Percentiles rank a stretch among this genome's conserved stretches.
Conservation (phyloP, 2,329 filamentous ascomycete genomes). For the Ceratocystis destructans region DNA sequence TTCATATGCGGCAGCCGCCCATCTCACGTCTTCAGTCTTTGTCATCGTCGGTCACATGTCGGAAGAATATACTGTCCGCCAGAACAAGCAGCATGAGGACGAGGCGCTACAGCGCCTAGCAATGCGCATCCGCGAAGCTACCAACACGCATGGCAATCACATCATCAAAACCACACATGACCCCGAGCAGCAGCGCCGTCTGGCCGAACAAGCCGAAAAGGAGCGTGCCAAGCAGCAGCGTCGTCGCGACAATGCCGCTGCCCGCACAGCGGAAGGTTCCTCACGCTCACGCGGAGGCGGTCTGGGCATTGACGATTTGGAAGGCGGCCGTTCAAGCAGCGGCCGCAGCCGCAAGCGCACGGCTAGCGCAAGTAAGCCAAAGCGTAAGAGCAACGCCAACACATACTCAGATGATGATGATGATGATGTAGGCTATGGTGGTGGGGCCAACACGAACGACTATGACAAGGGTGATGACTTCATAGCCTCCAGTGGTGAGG, state of each 20-base stretch:
- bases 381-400: conserved; percentile 48
- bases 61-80: conserved; percentile 54
- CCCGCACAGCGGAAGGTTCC: conserved; percentile 45
- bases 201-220: conserved; percentile 61
- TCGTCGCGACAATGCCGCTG: conserved; percentile 52
- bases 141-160: conserved; percentile 44
- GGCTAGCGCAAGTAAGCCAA: conserved; percentile 34
- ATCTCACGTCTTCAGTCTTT: conserved; percentile 52
- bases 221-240: conserved; percentile 55
- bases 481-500: conserved; percentile 61
- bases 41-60: conserved; percentile 64
- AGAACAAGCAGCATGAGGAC: conserved; percentile 54
- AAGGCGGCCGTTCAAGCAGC: conserved; percentile 40
- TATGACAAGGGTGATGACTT: conserved; percentile 73
- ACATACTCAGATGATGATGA: conserved; percentile 38
- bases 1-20: conserved; percentile 61
- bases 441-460: conserved; percentile 52
- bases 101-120: conserved; percentile 57
- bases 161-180: conserved; percentile 59
- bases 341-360: conserved; percentile 41
- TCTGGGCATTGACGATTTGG: conserved; percentile 55
- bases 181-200: conserved; percentile 59
- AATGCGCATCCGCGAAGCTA: conserved; percentile 50
- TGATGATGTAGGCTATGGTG: conserved; percentile 51
- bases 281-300: conserved; percentile 39